Evolutionary conservation across 2,329 filamentous ascomycete species (phyloP).

Genomic region (Phyllosticta citribraziliensis): DNA sequence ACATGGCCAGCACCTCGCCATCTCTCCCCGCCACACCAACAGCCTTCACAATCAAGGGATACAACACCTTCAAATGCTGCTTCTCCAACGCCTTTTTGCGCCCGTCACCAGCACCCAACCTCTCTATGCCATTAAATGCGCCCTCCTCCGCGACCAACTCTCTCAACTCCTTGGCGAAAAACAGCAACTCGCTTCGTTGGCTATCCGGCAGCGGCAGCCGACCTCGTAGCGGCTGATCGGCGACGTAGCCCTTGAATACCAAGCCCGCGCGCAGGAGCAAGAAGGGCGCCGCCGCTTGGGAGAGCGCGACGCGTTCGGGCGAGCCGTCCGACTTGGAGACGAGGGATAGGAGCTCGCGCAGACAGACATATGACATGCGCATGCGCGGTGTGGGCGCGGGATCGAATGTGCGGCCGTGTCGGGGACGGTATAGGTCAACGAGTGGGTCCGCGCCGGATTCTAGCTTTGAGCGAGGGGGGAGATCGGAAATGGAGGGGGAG

Average conservation of each 20-base stretch:
- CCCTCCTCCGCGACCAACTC: slow-evolving; percentile 58
- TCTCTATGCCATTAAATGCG: slow-evolving; percentile 49
- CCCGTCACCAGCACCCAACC: slow-evolving; percentile 14
- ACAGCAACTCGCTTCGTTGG: slow-evolving; percentile 68
- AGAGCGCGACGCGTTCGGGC: slow-evolving; percentile 48
- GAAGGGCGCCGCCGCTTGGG: slow-evolving; percentile 67
- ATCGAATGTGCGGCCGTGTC: slow-evolving; percentile 63
- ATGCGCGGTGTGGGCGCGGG: slow-evolving; percentile 54
- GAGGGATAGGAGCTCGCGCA: slow-evolving; percentile 56
- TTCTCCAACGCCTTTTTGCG: slow-evolving; percentile 27
- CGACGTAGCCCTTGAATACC: slow-evolving; percentile 73
- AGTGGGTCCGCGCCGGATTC: slow-evolving; percentile 42
- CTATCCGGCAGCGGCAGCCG: slow-evolving; percentile 79
- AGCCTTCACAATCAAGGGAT: slow-evolving; percentile 63
- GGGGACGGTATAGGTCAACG: slow-evolving; percentile 50
- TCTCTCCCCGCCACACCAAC: slow-evolving; percentile 47
- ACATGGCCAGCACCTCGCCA: slow-evolving; percentile 43
- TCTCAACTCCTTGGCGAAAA: slow-evolving; percentile 58
- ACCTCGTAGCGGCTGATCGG: slow-evolving; percentile 83
- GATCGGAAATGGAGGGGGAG: slow-evolving; percentile 37
- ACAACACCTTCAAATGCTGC: slow-evolving; percentile 72
- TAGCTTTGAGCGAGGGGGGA: background rate
- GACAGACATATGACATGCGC: slow-evolving; percentile 68
- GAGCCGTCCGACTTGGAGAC: slow-evolving; percentile 44
- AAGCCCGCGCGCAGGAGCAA: slow-evolving; percentile 74